Percentiles rank a stretch among this genome's conserved stretches.
Evolutionary conservation across 2,329 filamentous ascomycete species (phyloP).

Genomic region (Ilyonectria mors-panacis): DNA sequence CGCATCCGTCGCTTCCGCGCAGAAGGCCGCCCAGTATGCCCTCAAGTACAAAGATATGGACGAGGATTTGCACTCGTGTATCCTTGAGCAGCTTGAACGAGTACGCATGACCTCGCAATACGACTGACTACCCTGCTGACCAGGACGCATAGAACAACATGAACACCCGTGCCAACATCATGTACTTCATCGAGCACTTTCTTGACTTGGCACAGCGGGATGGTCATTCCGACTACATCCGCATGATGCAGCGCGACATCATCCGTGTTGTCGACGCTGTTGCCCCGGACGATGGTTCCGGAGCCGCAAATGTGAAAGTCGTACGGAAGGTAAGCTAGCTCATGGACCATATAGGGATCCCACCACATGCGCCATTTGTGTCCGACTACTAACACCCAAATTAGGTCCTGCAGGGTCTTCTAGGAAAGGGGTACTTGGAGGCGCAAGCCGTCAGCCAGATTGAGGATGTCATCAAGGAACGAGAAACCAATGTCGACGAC

Average conservation of each 20-base stretch:
- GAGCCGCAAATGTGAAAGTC: constrained; percentile 94
- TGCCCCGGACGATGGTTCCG: constrained; percentile 86
- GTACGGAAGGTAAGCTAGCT: constrained; percentile 78
- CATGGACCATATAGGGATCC: background rate
- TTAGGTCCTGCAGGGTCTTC: constrained; percentile 78
- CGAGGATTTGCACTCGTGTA: constrained; percentile 97
- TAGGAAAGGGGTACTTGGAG: constrained; percentile 80
- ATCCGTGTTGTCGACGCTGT: constrained; percentile 92
- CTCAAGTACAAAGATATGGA: constrained; percentile 95
- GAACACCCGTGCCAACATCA: constrained; percentile 98
- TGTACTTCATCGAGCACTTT: constrained; percentile 98
- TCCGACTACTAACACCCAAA: constrained; percentile 31
- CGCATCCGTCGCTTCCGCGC: constrained; percentile 88
- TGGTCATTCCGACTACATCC: constrained; percentile 84
- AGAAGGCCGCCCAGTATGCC: constrained; percentile 95
- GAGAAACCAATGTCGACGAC: constrained; percentile 76
- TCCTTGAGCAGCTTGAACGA: constrained; percentile 92
- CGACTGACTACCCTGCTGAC: constrained; percentile 26
- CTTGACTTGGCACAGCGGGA: constrained; percentile 87
- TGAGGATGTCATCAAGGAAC: constrained; percentile 85
- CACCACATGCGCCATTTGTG: constrained; percentile 5
- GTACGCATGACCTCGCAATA: constrained; percentile 57
- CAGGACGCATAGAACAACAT: constrained; percentile 80
- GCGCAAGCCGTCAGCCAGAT: constrained; percentile 83
- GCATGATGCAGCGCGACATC: constrained; percentile 96